Percentiles rank a stretch among this genome's conserved stretches.
Conservation (phyloP, 805 yeast species). For the Kluyveromyces aestuarii region DNA sequence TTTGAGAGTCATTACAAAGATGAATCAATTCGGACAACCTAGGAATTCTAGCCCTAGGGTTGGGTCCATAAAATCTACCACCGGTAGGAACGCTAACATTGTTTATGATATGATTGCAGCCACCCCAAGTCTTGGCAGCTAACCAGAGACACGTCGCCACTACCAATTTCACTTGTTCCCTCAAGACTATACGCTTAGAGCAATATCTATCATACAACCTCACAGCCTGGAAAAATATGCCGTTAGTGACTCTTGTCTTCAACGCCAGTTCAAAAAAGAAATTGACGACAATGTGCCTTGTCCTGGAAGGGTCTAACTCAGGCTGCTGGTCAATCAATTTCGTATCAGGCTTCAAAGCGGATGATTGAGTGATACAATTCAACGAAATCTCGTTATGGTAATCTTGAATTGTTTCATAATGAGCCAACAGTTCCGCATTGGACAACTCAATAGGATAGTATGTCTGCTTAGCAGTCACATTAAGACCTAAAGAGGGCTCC, state of each 20-base stretch:
- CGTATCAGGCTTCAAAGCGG: conserved; percentile 41
- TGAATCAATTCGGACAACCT: conserved; percentile 61
- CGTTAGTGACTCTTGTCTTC: conserved; percentile 56
- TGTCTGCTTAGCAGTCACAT: conserved; percentile 35
- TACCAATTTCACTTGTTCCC: conserved; percentile 82
- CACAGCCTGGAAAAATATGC: conserved; percentile 58
- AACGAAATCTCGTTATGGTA: conserved; percentile 43
- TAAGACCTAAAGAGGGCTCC: conserved; percentile 21
- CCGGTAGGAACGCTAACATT: conserved; percentile 41
- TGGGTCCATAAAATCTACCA: conserved; percentile 58
- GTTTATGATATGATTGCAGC: conserved; percentile 58
- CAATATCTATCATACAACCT: conserved; percentile 86
- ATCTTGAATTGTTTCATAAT: conserved; percentile 38
- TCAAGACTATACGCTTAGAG: conserved; percentile 72
- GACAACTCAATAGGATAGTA: conserved; percentile 45
- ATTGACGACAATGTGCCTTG: conserved; percentile 65
- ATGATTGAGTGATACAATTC: conserved; percentile 29
- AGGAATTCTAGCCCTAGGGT: conserved; percentile 68
- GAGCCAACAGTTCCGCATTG: conserved; percentile 39
- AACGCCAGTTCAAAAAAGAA: conserved; percentile 66
- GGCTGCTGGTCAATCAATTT: conserved; percentile 80
- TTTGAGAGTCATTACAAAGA: conserved; percentile 56
- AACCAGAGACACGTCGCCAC: conserved; percentile 92
- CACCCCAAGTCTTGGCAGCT: conserved; percentile 76
- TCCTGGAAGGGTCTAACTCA: conserved; percentile 61